Base-by-base conservation (phyloP, 73 alveolate genomes). In the Durusdinium trenchii region DNA sequence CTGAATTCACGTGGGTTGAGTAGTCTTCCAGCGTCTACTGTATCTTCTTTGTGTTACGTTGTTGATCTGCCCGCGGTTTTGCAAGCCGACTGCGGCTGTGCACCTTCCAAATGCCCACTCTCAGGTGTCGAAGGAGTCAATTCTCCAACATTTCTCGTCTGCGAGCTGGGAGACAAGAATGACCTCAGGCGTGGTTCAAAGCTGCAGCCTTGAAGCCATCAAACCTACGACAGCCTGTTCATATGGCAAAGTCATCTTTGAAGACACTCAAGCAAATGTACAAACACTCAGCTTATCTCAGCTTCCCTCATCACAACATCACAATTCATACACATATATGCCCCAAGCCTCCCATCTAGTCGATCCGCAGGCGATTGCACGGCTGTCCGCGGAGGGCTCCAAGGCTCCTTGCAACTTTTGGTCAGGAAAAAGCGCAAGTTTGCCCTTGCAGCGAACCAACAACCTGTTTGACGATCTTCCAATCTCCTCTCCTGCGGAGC, bases 161-260 rank as follows among this genome's bases (percentile, higher is more conserved):
- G 84, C 52, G 84, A n/a, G 30, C 50, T 6, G 52, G 84, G 84
- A 48, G 84, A 73, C 84, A 73, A 73, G 84, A 73, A 73, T 40
- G n/a, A 51, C 84, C 84, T 73, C 40, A 23, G 4, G 18, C 76
- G 76, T 20, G 16, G 76, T 9, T 6, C 18, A 20, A 9, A 40
- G 84, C n/a, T 9, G 28, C 14, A 36, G 40, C 48, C 48, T 12
- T 57, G 50, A 48, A 0, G 32, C 20, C 52, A 35, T 7, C 45
- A 20, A 7, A 18, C 26, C 51, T 51, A 36, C 14, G 50, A 73
- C 5, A 9, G 32, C 50, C 20, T 30, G 14, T 30, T 0, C 26
- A 35, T 73, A 14, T 73, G 84, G 0, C 38, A 40, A 73, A 73
- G 50, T 23, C 51, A 12, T n/a, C 84, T 1, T 12, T n/a, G 7